Percentiles rank a stretch among this genome's conserved stretches.
Conservation (phyloP, 345 rosid genomes). For the Populus pruinosa region DNA sequence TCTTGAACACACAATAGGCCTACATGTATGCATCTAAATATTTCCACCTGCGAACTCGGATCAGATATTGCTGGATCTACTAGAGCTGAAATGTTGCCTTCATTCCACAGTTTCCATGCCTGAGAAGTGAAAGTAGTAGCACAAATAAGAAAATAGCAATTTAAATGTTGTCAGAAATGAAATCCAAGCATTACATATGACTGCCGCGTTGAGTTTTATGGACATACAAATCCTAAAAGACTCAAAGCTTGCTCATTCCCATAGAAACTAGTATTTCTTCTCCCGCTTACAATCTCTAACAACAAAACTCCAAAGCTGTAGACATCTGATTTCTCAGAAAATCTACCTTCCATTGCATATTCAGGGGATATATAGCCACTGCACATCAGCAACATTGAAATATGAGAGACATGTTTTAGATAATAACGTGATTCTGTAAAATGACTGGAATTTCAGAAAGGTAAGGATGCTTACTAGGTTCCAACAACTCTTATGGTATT, state of each 20-base stretch:
- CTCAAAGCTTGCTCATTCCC: background rate
- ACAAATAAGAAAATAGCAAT: background rate
- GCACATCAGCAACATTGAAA: background rate
- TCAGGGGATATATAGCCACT: constrained; percentile 21
- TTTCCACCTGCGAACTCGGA: background rate
- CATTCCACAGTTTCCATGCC: constrained; percentile 18
- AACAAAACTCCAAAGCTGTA: constrained; percentile 17
- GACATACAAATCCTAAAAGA: constrained; percentile 16
- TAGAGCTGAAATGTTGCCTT: background rate
- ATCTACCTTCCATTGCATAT: constrained; percentile 20
- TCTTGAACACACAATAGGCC: constrained; percentile 16
- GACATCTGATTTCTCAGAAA: constrained; percentile 20
- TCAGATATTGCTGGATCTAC: background rate
- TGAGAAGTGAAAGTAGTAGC: background rate
- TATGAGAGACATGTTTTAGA: background rate
- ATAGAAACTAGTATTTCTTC: constrained; percentile 1
- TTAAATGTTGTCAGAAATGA: background rate
- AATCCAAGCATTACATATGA: too few species aligned
- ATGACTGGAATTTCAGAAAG: background rate
- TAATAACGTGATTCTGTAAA: background rate
- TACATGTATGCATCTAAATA: constrained; percentile 10
- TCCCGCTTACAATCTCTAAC: constrained; percentile 15
- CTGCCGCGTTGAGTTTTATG: background rate
- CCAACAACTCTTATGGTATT: constrained; percentile 12
- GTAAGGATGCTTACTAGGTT: constrained; percentile 1